A percentile compares a stretch with the other conserved stretches of the same genome.
Evolutionary conservation across 306 rosid genomes (phyloP).

Genomic region (Trifolium repens): DNA sequence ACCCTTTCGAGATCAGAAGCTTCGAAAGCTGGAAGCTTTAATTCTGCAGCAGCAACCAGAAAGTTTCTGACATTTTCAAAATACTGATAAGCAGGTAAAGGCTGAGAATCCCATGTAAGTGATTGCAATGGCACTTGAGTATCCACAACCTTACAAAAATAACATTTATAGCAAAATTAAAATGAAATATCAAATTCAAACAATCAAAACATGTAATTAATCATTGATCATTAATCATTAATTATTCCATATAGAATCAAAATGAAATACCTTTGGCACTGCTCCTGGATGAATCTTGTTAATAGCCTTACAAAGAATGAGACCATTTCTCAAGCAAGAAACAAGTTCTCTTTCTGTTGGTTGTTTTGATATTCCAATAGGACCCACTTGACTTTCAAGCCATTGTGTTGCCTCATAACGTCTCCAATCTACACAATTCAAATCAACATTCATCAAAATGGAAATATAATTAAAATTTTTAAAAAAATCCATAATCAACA

Average conservation of each 20-base stretch:
- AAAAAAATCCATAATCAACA: not conserved
- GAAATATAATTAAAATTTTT: not conserved
- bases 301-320: slow-evolving; percentile 77
- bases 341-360: slow-evolving; percentile 86
- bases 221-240: not conserved
- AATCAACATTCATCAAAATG: slow-evolving; percentile 19
- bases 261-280: slow-evolving; percentile 72
- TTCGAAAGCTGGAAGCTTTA: slow-evolving; percentile 87
- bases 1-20: slow-evolving; percentile 96
- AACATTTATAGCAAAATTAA: not conserved
- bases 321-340: slow-evolving; percentile 93
- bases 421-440: slow-evolving; percentile 71
- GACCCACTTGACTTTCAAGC: slow-evolving; percentile 82
- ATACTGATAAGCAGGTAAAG: slow-evolving; percentile 93
- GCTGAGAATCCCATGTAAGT: slow-evolving; percentile 68
- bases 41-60: slow-evolving; percentile 68
- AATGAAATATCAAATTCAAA: slow-evolving; percentile 15
- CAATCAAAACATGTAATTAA: not conserved
- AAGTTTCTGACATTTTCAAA: slow-evolving; percentile 93
- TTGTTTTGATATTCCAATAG: slow-evolving; percentile 64
- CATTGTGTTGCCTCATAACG: slow-evolving; percentile 84
- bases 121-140: slow-evolving; percentile 59
- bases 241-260: not conserved
- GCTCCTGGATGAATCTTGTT: slow-evolving; percentile 94
- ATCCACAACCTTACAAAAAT: slow-evolving; percentile 76